phyloP scores from a whole-genome alignment of 2,329 filamentous ascomycete genomes.

The Aspergillus sp. region DNA sequence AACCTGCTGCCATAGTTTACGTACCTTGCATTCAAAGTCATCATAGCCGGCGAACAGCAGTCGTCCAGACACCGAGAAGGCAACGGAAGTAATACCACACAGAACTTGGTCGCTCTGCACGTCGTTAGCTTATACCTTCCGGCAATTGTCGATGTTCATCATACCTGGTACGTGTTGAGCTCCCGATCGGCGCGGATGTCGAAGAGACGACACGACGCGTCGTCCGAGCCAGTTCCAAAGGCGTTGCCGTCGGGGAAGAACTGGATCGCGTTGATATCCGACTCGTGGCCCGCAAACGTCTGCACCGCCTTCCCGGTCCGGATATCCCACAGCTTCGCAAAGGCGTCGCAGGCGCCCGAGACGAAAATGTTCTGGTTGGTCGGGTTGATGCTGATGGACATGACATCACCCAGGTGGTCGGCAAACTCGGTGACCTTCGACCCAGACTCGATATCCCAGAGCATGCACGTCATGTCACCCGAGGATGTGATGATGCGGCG shows the following conservation, averaged over 20 bases:
- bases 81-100: constrained; percentile 95
- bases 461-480: constrained; percentile 99
- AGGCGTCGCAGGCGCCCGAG: constrained; percentile 96
- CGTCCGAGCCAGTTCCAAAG: constrained; percentile 94
- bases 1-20: constrained; percentile 17
- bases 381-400: constrained; percentile 99
- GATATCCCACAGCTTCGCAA: constrained; percentile 98
- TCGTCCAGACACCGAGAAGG: constrained; percentile 91
- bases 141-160: constrained; percentile 23
- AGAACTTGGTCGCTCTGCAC: constrained; percentile 86
- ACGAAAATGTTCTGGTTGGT: constrained; percentile 99
- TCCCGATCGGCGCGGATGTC: constrained; percentile 92
- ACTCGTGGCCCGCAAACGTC: constrained; percentile 96
- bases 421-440: constrained; percentile 97
- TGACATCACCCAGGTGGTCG: constrained; percentile 95
- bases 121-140: neutral
- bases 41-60: constrained; percentile 96
- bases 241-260: constrained; percentile 99
- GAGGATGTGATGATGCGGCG: constrained; percentile 95
- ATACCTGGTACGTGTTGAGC: constrained; percentile 59
- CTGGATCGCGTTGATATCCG: constrained; percentile 98
- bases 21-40: constrained; percentile 98
- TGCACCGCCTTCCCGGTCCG: constrained; percentile 96
- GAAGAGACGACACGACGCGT: constrained; percentile 93
- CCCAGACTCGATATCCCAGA: constrained; percentile 98